Conservation (phyloP, 2,329 filamentous ascomycete species). For the Thermomyces lanuginosus region DNA sequence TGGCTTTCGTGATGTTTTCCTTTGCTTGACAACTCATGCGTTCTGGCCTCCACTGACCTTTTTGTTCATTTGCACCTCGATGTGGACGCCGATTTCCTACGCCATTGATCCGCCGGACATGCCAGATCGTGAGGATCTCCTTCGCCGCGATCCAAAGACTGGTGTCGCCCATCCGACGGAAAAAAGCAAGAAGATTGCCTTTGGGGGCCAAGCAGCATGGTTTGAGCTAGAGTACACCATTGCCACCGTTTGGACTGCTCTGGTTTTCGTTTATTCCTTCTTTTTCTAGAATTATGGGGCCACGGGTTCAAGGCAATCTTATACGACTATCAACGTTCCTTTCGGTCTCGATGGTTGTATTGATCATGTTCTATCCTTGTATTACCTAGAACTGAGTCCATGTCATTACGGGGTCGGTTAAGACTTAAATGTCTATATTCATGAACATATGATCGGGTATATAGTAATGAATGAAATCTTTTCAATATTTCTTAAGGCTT, state of each 20-base stretch:
- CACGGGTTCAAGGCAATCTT: too few species aligned
- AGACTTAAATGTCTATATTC: too few species aligned
- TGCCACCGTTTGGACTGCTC: conserved; percentile 34
- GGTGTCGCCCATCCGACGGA: conserved; percentile 33
- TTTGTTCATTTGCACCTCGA: conserved; percentile 37
- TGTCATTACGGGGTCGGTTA: too few species aligned
- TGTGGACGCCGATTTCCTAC: conserved; percentile 45
- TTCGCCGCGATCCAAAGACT: conserved; percentile 36
- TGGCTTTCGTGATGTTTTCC: conserved; percentile 27
- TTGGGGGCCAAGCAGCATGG: conserved; percentile 38
- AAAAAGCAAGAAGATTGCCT: conserved; percentile 39
- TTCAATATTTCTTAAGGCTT: too few species aligned
- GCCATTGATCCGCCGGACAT: conserved; percentile 43
- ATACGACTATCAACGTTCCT: too few species aligned
- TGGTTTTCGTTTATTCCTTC: conserved; percentile 33
- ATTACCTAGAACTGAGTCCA: too few species aligned
- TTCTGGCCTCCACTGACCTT: conserved; percentile 47
- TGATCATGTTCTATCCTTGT: too few species aligned
- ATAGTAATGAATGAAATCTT: too few species aligned
- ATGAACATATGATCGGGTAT: too few species aligned
- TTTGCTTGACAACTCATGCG: conserved; percentile 42
- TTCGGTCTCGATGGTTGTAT: too few species aligned
- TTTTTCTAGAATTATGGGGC: conserved; percentile 11
- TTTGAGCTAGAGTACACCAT: conserved; percentile 41
- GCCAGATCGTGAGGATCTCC: conserved; percentile 41